Evolutionary conservation across 768 basidiomycete genomes (phyloP), one percentile per base, ranked within the genome.

Genomic region (Pisolithus microcarpus): DNA sequence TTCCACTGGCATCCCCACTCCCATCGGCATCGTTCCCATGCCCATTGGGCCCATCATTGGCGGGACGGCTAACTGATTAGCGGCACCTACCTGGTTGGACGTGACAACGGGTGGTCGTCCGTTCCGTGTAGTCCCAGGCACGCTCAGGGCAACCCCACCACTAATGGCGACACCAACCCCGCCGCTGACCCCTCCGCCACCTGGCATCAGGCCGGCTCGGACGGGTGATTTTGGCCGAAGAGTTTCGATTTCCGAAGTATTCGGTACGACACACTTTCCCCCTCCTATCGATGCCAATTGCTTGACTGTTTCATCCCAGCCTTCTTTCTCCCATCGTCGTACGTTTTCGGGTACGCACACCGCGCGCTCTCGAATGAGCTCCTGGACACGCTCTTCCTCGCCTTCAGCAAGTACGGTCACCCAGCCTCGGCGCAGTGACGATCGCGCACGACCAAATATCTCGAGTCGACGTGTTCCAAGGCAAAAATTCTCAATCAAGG

Each of bases 401-500:
- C 78, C 81, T 3, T 82, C 81, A 1, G 76, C 77, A 42, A 87
- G 74, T 10, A 85, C 82, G n/a, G 91, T 89, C 10, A 96, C 84
- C 96, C 96, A 99, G 6, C 95, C 95, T 10, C 83, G 79, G 0
- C 94, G 81, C 6, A 90, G 70, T 0, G 80, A 83, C 23, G 83
- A 78, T 0, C 79, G 75, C 0, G 73, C 72, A 3, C 81, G 79
- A 0, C 89, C 91, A 56, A 93, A 97, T 11, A 99, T 70, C 63
- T 98, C 92, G 13, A 99, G 80, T 3, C 96, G 81, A 15, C 95
- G 84, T 0, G 87, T 78, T 5, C 94, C 96, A 46, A 96, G 84
- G 63, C 94, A 98, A 66, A 99, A 98, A 66, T 95, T 97, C 69
- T 99, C 96, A 63, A 98, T 87, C 38, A 99, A 78, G 5, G 86